Evolutionary conservation across 306 rosid species (phyloP).

Genomic region (Pachyrhizus erosus): DNA sequence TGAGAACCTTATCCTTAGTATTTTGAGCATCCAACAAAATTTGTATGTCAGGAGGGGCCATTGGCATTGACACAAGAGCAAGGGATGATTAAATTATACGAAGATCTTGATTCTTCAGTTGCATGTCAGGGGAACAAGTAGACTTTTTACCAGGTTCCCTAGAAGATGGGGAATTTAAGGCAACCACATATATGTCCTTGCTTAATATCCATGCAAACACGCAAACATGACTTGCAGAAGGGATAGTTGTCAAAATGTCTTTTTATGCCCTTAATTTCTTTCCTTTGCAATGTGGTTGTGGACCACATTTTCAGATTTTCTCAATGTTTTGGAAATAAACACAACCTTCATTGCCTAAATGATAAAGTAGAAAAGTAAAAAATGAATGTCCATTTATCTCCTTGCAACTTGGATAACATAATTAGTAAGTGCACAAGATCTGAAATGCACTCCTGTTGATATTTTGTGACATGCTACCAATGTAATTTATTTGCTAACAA

Average conservation of each 20-base stretch:
- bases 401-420: neutral
- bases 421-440: neutral
- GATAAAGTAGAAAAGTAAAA: neutral
- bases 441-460: too few relatives aligned
- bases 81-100: neutral
- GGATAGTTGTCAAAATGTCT: constrained; percentile 5
- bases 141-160: neutral
- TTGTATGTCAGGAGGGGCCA: neutral
- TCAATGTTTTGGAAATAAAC: neutral
- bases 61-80: neutral
- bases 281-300: neutral
- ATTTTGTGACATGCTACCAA: too few relatives aligned
- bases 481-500: too few relatives aligned
- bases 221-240: neutral
- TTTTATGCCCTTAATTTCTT: neutral
- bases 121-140: neutral
- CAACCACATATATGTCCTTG: neutral
- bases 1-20: neutral
- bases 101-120: neutral
- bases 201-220: neutral
- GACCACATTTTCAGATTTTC: neutral
- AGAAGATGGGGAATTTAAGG: neutral
- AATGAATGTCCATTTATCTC: neutral
- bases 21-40: neutral
- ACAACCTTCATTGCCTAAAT: neutral